Evolutionary conservation across 306 rosid species (phyloP).

Genomic region (Dalbergia oliveri): DNA sequence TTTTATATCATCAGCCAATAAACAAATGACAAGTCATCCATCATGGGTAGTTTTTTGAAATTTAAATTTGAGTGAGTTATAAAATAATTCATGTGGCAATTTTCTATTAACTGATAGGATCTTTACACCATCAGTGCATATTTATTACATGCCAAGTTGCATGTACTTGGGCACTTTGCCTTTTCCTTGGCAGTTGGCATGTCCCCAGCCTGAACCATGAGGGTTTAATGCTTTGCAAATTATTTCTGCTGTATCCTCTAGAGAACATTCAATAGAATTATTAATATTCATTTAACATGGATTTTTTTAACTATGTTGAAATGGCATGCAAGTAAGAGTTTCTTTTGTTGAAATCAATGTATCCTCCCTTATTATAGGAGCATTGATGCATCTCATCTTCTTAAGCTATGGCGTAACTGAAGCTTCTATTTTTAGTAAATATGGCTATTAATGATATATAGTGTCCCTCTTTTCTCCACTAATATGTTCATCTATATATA

Average conservation of each 20-base stretch:
- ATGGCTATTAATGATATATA: conserved; percentile 23
- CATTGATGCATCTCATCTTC: conserved; percentile 9
- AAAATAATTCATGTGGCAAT: no score
- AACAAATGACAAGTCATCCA: no score
- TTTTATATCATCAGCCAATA: no score
- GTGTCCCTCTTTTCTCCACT: conserved; percentile 23
- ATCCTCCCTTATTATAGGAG: conserved; percentile 5
- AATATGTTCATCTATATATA: background rate
- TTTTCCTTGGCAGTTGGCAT: background rate
- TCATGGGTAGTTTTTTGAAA: no score
- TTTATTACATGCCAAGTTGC: background rate
- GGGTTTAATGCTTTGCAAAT: conserved; percentile 18
- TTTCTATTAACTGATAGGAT: no score
- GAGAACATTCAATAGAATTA: conserved; percentile 32
- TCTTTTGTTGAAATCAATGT: conserved; percentile 7
- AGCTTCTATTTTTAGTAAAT: conserved; percentile 1
- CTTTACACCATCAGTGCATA: background rate
- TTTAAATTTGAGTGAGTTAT: no score
- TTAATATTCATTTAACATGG: background rate
- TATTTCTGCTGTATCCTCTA: conserved; percentile 21
- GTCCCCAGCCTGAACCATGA: background rate
- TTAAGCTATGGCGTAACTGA: background rate
- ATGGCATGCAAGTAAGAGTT: conserved; percentile 3
- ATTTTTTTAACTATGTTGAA: background rate
- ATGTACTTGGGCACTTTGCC: background rate